Percentiles rank a stretch among this genome's conserved stretches.
These are phyloP conservation scores for Neurospora discreta DNA, from an alignment of 495 filamentous ascomycete genomes.

Conservation along the genomic window DNA sequence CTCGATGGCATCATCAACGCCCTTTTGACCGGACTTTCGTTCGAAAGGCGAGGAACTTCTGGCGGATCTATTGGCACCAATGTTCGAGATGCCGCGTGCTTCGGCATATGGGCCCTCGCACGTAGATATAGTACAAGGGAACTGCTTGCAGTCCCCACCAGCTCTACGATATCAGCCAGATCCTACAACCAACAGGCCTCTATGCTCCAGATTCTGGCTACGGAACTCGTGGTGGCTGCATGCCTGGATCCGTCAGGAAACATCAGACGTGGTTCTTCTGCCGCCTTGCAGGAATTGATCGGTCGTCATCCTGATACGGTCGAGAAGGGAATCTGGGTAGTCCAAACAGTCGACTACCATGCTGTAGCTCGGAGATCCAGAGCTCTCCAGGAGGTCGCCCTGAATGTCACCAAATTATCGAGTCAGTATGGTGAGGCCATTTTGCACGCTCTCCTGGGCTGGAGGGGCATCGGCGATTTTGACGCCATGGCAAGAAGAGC, in stretches of 20 bases:
- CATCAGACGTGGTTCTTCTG: slow-evolving; percentile 81
- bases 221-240: slow-evolving; percentile 67
- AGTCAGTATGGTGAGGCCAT: slow-evolving; percentile 59
- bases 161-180: slow-evolving; percentile 15
- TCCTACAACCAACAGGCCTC: slow-evolving; percentile 28
- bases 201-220: slow-evolving; percentile 65
- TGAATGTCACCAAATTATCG: slow-evolving; percentile 52
- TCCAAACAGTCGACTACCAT: slow-evolving; percentile 88
- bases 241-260: slow-evolving; percentile 87
- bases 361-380: slow-evolving; percentile 76
- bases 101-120: slow-evolving; percentile 88
- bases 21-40: slow-evolving; percentile 63
- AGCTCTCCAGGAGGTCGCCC: slow-evolving; percentile 65
- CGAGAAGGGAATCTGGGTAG: slow-evolving; percentile 65
- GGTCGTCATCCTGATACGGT: slow-evolving; percentile 84
- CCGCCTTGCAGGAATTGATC: slow-evolving; percentile 87
- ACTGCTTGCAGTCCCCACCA: slow-evolving; percentile 49
- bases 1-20: slow-evolving; percentile 59
- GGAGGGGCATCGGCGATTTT: slow-evolving; percentile 73
- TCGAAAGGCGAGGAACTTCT: slow-evolving; percentile 72
- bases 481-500: slow-evolving; percentile 62
- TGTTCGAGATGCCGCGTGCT: slow-evolving; percentile 93
- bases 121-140: slow-evolving; percentile 76
- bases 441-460: slow-evolving; percentile 60
- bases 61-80: slow-evolving; percentile 80